phyloP scores from a whole-genome alignment of 805 yeast species.

The Yamadazyma laniorum region DNA sequence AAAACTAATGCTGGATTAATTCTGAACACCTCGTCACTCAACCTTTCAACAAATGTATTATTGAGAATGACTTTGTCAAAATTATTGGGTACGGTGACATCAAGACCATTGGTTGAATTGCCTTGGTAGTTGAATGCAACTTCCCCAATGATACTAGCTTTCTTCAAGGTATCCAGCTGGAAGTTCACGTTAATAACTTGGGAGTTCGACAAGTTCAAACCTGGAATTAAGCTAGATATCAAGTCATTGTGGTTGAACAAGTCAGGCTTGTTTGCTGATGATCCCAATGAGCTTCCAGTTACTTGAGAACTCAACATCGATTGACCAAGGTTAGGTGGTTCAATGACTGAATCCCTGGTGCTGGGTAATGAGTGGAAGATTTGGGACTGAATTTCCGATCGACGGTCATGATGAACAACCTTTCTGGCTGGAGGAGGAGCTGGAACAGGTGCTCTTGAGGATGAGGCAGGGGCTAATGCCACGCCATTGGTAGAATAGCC shows the following conservation, averaged over 20 bases:
- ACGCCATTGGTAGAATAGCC: constrained; percentile 9
- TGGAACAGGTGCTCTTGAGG: constrained; percentile 30
- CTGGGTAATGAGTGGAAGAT: constrained; percentile 45
- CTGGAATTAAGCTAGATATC: constrained; percentile 46
- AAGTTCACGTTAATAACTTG: constrained; percentile 77
- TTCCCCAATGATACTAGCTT: constrained; percentile 77
- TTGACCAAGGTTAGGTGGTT: constrained; percentile 20
- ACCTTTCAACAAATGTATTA: constrained; percentile 32
- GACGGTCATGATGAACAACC: constrained; percentile 36
- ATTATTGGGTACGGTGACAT: constrained; percentile 44
- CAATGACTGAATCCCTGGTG: constrained; percentile 33
- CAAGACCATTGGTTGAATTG: constrained; percentile 15
- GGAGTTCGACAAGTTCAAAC: constrained; percentile 80
- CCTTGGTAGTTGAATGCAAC: constrained; percentile 67
- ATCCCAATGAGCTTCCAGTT: constrained; percentile 35
- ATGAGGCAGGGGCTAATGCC: background rate
- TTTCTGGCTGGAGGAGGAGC: constrained; percentile 61
- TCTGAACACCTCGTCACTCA: constrained; percentile 34
- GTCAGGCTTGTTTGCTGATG: constrained; percentile 17
- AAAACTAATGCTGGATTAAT: constrained; percentile 50
- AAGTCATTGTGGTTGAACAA: constrained; percentile 18
- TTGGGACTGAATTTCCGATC: constrained; percentile 34
- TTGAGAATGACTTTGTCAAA: constrained; percentile 50
- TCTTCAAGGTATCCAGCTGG: constrained; percentile 60
- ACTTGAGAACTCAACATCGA: constrained; percentile 26